Conservation (phyloP, 306 rosid species). For the Corylus avellana region DNA sequence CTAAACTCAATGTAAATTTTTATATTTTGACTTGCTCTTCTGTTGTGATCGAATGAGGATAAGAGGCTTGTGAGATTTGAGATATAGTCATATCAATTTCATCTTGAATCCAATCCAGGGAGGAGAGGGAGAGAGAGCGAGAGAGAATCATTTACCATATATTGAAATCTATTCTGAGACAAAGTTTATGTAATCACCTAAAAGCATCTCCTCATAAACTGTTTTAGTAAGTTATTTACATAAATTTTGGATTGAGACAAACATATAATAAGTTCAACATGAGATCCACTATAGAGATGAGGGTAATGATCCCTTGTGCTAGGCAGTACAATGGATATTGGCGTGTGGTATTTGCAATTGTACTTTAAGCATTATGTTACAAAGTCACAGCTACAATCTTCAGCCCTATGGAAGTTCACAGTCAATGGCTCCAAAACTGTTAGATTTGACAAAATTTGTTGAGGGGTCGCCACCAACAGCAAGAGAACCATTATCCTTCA, state of each 20-base stretch:
- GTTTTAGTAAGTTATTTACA: constrained; percentile 19
- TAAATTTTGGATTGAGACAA: neutral
- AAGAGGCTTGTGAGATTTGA: no score
- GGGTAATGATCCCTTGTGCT: constrained; percentile 37
- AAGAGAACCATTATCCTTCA: constrained; percentile 18
- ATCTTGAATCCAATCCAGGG: no score
- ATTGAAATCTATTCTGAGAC: neutral
- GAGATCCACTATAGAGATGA: constrained; percentile 42
- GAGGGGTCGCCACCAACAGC: constrained; percentile 5
- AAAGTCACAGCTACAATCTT: constrained; percentile 11
- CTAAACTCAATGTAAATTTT: no score
- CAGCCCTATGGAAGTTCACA: constrained; percentile 15
- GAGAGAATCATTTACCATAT: neutral
- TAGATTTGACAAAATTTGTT: constrained; percentile 12
- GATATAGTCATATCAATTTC: no score
- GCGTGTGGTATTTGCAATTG: constrained; percentile 11
- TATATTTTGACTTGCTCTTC: no score
- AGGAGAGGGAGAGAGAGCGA: neutral
- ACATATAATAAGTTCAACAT: constrained; percentile 26
- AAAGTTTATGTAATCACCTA: neutral
- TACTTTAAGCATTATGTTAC: constrained; percentile 34
- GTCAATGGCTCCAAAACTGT: constrained; percentile 27
- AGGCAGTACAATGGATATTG: constrained; percentile 23
- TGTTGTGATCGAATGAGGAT: no score
- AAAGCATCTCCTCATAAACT: neutral